Conservation (phyloP, 768 basidiomycete genomes). For the Leucosporidium creatinivorum region DNA sequence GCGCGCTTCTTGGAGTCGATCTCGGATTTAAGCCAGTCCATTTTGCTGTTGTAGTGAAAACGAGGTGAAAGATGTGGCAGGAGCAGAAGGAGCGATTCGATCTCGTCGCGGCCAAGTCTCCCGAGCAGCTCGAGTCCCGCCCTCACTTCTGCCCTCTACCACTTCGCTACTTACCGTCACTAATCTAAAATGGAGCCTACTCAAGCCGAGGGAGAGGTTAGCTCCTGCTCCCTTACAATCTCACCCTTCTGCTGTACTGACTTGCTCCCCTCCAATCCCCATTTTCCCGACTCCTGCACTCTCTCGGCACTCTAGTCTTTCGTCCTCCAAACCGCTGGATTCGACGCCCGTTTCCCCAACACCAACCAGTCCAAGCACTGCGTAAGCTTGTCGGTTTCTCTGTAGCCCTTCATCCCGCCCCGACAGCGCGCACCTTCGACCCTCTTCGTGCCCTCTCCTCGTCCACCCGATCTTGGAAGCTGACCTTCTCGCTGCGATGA, state of each 20-base stretch:
- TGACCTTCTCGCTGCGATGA: no score
- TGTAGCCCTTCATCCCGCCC: background rate
- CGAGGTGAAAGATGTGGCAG: no score
- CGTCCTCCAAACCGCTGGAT: slow-evolving; percentile 87
- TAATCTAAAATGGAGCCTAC: no score
- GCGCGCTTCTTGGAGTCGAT: slow-evolving; percentile 69
- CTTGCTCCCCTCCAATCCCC: background rate
- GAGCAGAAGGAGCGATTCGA: no score
- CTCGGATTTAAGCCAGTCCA: slow-evolving; percentile 88
- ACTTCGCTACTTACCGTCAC: no score
- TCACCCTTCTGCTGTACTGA: no score
- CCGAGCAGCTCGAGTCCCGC: no score
- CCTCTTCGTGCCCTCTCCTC: background rate
- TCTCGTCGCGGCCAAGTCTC: no score
- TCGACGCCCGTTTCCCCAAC: slow-evolving; percentile 54
- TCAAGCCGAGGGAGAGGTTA: no score
- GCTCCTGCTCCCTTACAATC: no score
- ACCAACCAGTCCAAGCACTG: slow-evolving; percentile 82
- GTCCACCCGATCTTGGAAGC: background rate
- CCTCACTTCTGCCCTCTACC: no score
- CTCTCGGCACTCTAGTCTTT: slow-evolving; percentile 54
- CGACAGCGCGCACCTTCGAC: background rate
- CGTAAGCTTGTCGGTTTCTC: slow-evolving; percentile 47
- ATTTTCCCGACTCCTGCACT: background rate
- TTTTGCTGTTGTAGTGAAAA: slow-evolving; percentile 39